Percentiles rank a stretch among this genome's conserved stretches.
Conservation (phyloP, 2,329 filamentous ascomycete genomes). For the Microthyrium microscopicum region DNA sequence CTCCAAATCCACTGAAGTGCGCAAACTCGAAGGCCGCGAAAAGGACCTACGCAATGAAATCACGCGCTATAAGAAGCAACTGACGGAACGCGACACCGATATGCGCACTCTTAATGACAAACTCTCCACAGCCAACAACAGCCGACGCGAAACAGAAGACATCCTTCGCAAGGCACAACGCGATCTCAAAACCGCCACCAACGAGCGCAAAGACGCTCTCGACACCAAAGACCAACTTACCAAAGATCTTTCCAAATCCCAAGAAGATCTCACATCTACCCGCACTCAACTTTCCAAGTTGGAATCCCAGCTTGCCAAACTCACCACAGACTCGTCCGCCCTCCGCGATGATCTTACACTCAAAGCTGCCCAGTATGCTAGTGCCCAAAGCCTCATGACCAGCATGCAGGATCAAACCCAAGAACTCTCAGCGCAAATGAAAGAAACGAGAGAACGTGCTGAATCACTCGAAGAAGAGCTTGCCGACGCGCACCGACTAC, state of each 20-base stretch:
- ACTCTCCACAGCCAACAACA: constrained; percentile 55
- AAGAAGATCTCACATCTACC: constrained; percentile 48
- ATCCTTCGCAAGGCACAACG: constrained; percentile 56
- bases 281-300: constrained; percentile 49
- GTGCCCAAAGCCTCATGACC: constrained; percentile 67
- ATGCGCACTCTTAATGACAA: constrained; percentile 64
- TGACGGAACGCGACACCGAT: constrained; percentile 60
- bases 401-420: constrained; percentile 88
- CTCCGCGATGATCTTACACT: constrained; percentile 68
- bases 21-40: constrained; percentile 64
- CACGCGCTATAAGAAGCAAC: constrained; percentile 48
- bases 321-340: constrained; percentile 49
- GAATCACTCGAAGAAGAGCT: constrained; percentile 88
- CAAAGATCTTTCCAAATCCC: constrained; percentile 52
- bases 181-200: constrained; percentile 62
- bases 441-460: constrained; percentile 65
- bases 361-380: constrained; percentile 71
- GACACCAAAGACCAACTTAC: constrained; percentile 55
- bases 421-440: constrained; percentile 80
- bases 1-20: constrained; percentile 45
- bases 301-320: constrained; percentile 54
- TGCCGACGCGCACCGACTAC: constrained; percentile 67
- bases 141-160: constrained; percentile 61
- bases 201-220: constrained; percentile 60
- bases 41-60: constrained; percentile 67